Evolutionary conservation across 805 yeast species (phyloP), one percentile per base, ranked within the genome.

Genomic region (Maudiozyma serrabonitensis): DNA sequence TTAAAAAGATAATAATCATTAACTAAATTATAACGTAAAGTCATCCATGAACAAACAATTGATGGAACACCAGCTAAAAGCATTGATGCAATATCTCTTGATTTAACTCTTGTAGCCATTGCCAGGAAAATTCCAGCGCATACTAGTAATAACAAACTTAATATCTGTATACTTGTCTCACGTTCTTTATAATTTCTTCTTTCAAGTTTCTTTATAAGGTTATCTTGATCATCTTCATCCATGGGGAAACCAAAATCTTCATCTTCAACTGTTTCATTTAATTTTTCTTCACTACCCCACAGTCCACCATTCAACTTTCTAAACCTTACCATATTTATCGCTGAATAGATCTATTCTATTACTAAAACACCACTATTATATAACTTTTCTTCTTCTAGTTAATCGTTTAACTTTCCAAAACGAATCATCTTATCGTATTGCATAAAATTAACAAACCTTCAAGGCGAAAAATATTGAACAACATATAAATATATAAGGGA

Each of bases 161-260:
- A 28, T 8, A 55, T 32, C 35, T 57, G 59, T 23, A 60, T 52
- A 37, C 49, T 53, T 16, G 46, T 41, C 18, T 54, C 55, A 43
- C 64, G 60, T 11, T 52, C 53, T 15, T 46, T 11, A 35, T 46
- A 46, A 43, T 61, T 62, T 11, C 54, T 56, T 18, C 53, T 32
- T 43, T 61, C 66, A 23, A 66, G 55, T 23, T 46, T 52, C 43
- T 56, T 54, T 19, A 66, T 61, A 47, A 62, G 45, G 35, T 58
- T 62, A 39, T 64, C 69, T 50, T 66, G 70, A 26, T 65, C 70
- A 13, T 58, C 64, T 3, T 57, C 54, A 43, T 63, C 69, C 47
- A 66, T 44, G 18, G 68, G 66, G 9, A 53, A 45, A 11, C 50
- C 46, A 19, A 18, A 16, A 32, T 50, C 57, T 34, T 45, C 46